phyloP scores from a whole-genome alignment of 1,284 basidiomycete species.

The Testicularia cyperi region DNA sequence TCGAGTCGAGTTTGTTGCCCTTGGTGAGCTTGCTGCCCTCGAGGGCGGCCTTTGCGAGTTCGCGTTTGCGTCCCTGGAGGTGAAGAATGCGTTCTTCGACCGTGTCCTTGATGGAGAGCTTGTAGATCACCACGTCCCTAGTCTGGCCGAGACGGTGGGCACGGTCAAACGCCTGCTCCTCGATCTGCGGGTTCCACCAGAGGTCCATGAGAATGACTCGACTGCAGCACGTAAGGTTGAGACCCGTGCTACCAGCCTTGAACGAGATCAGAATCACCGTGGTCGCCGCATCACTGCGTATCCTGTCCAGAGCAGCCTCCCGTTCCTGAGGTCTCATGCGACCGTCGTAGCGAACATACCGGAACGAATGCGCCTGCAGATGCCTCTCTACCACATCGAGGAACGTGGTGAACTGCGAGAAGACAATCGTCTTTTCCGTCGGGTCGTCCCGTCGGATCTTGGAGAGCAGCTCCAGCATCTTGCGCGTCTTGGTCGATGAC shows the following conservation, averaged over 20 bases:
- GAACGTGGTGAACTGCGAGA: constrained; percentile 83
- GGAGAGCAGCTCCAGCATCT: constrained; percentile 73
- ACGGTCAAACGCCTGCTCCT: constrained; percentile 90
- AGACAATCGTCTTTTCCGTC: constrained; percentile 79
- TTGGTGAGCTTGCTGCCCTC: constrained; percentile 85
- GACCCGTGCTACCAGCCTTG: constrained; percentile 90
- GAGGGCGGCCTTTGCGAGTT: constrained; percentile 78
- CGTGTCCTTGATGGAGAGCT: constrained; percentile 82
- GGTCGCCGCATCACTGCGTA: constrained; percentile 68
- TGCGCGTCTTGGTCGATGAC: constrained; percentile 75
- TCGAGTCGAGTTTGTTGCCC: constrained; percentile 60
- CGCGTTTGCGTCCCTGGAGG: constrained; percentile 74
- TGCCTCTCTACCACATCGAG: constrained; percentile 83
- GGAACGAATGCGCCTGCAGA: constrained; percentile 69
- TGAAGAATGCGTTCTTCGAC: constrained; percentile 85
- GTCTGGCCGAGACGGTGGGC: constrained; percentile 86
- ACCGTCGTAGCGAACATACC: constrained; percentile 85
- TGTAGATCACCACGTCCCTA: constrained; percentile 85
- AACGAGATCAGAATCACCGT: constrained; percentile 89
- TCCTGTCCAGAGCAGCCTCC: constrained; percentile 72
- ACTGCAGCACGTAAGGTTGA: constrained; percentile 92
- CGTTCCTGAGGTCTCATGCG: constrained; percentile 76
- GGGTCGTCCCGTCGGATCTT: constrained; percentile 69
- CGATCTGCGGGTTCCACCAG: constrained; percentile 72
- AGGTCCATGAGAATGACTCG: constrained; percentile 88